Evolutionary conservation across 164 flowering plant species (phyloP), one percentile per base, ranked within the genome.

Genomic region (Vitis cinerea): DNA sequence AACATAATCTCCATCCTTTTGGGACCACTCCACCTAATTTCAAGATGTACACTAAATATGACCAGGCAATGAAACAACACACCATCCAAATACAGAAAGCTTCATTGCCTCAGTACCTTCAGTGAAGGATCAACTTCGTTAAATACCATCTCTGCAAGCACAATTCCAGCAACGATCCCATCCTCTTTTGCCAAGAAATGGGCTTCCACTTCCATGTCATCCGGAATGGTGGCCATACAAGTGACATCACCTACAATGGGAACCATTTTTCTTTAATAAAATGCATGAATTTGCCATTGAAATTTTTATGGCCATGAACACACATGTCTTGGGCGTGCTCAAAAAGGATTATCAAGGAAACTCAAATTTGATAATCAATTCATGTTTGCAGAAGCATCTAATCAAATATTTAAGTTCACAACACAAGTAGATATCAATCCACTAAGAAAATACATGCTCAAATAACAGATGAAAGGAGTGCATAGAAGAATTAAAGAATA

Each of bases 171-270:
- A 63, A 95, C 72, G n/a, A 93, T 71, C 9, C 98, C 98, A 80
- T 95, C 87, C 71, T 93, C 99, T 79, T 93, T 93, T 0, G 96
- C 98, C 80, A 95, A 74, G 75, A 95, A 95, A 82, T 83, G 65
- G 19, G 99, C 99, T 81, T 90, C 97, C 70, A 85, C 94, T 81
- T 91, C 90, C 88, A 83, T 81, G 47, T 85, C 88, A 73, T 16
- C 68, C 1, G 98, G 98, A 69, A 93, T 84, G n/a, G 93, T 95
- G 47, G 99, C 98, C 90, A 87, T 59, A 72, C 90, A 90, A 57
- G 97, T 95, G 49, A 95, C 97, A 85, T 94, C 99, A 59, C 97
- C 98, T 94, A 69, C 73, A 82, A 56, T 70, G 15, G 27, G 31
- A 71, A 50, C 27, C 64, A 61, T 19, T 9, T 14, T 27, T 12